Percentiles rank a stretch among this genome's conserved stretches.
These are phyloP conservation scores for Porphyridium purpureum DNA, from an alignment of 23 red algal genomes.

Conservation along the genomic window DNA sequence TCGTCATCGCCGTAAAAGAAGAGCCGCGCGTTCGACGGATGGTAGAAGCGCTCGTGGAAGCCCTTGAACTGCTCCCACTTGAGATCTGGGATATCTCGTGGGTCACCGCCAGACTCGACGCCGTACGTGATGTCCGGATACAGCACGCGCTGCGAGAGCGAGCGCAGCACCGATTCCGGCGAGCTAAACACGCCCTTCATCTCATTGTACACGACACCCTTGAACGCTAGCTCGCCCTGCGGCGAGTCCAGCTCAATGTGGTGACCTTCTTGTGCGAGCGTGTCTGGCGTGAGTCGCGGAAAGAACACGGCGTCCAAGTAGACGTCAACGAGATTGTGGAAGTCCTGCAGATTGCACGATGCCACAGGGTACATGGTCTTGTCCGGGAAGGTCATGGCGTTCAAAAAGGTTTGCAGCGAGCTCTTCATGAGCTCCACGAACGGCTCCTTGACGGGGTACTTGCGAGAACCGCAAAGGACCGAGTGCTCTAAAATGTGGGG, in stretches of 20 bases:
- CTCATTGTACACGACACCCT: conserved; percentile 96
- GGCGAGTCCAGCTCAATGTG: conserved; percentile 38
- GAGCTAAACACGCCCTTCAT: conserved; percentile 90
- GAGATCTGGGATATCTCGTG: conserved; percentile 74
- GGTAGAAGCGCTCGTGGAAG: conserved; percentile 83
- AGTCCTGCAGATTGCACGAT: conserved; percentile 77
- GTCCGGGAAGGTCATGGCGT: conserved; percentile 85
- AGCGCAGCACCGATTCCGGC: conserved; percentile 44
- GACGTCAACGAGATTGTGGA: conserved; percentile 97
- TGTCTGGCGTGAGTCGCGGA: conserved; percentile 83
- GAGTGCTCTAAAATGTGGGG: conserved; percentile 83
- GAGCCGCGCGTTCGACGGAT: conserved; percentile 81
- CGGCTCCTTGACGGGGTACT: conserved; percentile 98
- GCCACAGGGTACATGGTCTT: conserved; percentile 95
- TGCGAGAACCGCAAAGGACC: conserved; percentile 79
- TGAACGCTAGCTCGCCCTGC: conserved; percentile 25
- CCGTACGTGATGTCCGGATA: conserved; percentile 92
- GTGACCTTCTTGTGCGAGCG: conserved; percentile 88
- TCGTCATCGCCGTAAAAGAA: conserved; percentile 98
- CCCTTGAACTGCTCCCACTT: conserved; percentile 78
- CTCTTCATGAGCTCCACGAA: conserved; percentile 93
- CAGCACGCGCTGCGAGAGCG: conserved; percentile 49
- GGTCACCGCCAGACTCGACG: conserved; percentile 88
- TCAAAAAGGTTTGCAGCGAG: conserved; percentile 92
- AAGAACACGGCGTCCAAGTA: conserved; percentile 95